These are phyloP conservation scores for Glycine tomentella DNA, from an alignment of 306 rosid species.

Conservation along the genomic window DNA sequence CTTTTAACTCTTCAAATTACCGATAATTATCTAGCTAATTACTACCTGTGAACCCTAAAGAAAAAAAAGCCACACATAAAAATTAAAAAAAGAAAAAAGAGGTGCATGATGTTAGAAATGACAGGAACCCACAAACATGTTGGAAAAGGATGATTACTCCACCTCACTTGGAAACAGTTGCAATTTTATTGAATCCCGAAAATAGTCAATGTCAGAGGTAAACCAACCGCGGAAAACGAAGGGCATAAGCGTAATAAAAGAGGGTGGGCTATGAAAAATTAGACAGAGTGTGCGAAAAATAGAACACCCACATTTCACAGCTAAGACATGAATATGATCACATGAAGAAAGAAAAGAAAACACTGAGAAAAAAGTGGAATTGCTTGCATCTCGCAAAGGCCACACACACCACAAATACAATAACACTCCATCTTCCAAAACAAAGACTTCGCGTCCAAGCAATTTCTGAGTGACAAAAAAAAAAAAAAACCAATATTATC, in stretches of 20 bases:
- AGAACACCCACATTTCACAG: conserved; percentile 45
- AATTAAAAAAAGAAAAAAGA: neutral
- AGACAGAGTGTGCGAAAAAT: conserved; percentile 5
- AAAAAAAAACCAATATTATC: neutral
- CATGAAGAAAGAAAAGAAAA: too few species aligned
- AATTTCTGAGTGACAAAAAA: neutral
- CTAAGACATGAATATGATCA: neutral
- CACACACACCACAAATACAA: conserved; percentile 47
- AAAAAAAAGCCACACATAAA: neutral
- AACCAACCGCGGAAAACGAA: neutral
- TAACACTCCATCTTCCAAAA: neutral
- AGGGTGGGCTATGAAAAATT: neutral
- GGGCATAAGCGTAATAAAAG: conserved; percentile 36
- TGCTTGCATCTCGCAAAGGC: conserved; percentile 31
- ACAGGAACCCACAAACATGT: conserved; percentile 42
- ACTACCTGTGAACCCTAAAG: neutral
- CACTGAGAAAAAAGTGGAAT: conserved; percentile 68
- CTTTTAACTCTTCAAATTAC: neutral
- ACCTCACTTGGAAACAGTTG: conserved; percentile 43
- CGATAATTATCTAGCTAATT: neutral
- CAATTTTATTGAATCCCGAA: conserved; percentile 20
- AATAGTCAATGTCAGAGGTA: neutral
- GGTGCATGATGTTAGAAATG: conserved; percentile 49
- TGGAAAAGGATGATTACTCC: conserved; percentile 44
- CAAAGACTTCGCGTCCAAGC: conserved; percentile 37